phyloP scores from a whole-genome alignment of 164 flowering plant genomes.

The Vitis labrusca region DNA sequence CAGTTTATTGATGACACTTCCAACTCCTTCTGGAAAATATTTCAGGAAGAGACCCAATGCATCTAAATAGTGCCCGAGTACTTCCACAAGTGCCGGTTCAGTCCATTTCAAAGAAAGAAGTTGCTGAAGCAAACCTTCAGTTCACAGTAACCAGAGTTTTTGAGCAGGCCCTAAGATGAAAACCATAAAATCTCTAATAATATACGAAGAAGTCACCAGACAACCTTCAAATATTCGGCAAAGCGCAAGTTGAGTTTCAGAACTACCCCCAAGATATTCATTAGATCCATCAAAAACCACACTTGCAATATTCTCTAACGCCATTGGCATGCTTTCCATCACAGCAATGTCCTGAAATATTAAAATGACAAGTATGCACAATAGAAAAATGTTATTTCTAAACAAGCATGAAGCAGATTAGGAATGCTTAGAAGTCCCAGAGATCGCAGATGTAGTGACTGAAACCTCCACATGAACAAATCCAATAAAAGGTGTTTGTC shows the following conservation, averaged over 20 bases:
- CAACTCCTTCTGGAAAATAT: conserved; percentile 77
- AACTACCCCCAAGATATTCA: conserved; percentile 46
- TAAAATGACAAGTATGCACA: not conserved
- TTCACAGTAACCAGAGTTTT: conserved; percentile 23
- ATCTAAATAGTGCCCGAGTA: conserved; percentile 77
- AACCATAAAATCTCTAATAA: conserved; percentile 2
- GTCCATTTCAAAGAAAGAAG: conserved; percentile 88
- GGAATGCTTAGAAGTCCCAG: not conserved
- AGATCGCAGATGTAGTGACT: not conserved
- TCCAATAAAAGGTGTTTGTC: not conserved
- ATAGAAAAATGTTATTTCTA: not conserved
- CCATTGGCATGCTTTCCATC: conserved; percentile 83
- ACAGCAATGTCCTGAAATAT: conserved; percentile 57
- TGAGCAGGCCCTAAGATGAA: conserved; percentile 18
- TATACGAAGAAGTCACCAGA: conserved; percentile 16
- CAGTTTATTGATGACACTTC: conserved; percentile 83
- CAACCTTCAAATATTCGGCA: conserved; percentile 81
- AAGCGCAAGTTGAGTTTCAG: conserved; percentile 56
- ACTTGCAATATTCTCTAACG: conserved; percentile 71
- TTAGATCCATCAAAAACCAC: conserved; percentile 76
- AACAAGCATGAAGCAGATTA: conserved; percentile 4
- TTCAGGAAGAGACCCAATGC: conserved; percentile 88
- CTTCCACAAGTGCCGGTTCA: conserved; percentile 73
- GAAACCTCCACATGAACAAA: not conserved
- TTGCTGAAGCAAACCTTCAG: conserved; percentile 76